Percentiles rank a stretch among this genome's conserved stretches.
Evolutionary conservation across 2,329 filamentous ascomycete genomes (phyloP).

Genomic region (Aureobasidium zeae): DNA sequence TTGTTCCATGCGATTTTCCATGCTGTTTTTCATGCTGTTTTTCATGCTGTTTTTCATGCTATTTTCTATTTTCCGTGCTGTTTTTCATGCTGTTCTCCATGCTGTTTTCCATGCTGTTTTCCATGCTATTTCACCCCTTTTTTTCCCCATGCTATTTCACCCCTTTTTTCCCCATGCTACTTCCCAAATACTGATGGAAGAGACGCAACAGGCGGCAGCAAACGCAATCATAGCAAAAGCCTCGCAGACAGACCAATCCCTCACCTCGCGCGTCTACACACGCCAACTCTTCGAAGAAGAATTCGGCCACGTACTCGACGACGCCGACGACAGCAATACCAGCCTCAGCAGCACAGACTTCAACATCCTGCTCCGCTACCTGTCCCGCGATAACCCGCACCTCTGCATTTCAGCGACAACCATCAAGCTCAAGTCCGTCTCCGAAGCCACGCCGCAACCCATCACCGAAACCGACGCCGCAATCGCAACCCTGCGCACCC

Average conservation of each 20-base stretch:
- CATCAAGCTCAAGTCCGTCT: conserved; percentile 61
- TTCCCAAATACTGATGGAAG: too few species aligned
- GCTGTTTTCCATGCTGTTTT: too few species aligned
- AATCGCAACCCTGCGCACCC: conserved; percentile 68
- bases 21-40: too few species aligned
- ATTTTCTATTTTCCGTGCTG: too few species aligned
- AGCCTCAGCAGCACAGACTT: conserved; percentile 31
- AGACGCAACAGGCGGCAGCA: conserved; percentile 32
- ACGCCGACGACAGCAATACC: conserved; percentile 16
- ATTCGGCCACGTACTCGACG: conserved; percentile 19
- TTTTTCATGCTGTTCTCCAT: too few species aligned
- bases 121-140: too few species aligned
- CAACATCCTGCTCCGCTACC: conserved; percentile 37
- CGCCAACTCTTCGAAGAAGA: conserved; percentile 24
- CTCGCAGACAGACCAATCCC: conserved; percentile 26
- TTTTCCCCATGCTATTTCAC: too few species aligned
- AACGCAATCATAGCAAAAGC: conserved; percentile 31
- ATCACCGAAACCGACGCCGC: conserved; percentile 73
- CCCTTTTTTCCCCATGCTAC: too few species aligned
- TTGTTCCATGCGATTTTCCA: too few species aligned
- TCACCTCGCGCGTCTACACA: conserved; percentile 28
- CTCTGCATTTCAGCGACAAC: conserved; percentile 38
- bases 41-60: too few species aligned
- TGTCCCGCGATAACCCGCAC: conserved; percentile 41
- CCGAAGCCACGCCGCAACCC: conserved; percentile 33